Percentiles rank a stretch among this genome's conserved stretches.
Evolutionary conservation across 352 stramenopile species (phyloP).

Genomic region (Phytopythium helicoides): DNA sequence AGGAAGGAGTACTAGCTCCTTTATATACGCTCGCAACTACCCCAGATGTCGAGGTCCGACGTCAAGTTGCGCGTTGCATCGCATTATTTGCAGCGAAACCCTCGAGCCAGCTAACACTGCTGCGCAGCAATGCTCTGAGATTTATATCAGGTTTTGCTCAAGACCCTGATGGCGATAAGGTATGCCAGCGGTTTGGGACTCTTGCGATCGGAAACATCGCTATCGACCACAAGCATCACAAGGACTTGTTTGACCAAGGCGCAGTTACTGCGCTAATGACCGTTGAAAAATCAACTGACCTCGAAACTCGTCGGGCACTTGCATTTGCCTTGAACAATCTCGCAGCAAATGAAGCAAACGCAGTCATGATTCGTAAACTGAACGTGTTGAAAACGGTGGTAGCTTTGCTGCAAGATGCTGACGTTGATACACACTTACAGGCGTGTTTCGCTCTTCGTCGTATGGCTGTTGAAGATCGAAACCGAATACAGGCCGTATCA

Average conservation of each 20-base stretch:
- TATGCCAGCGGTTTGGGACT: constrained; percentile 89
- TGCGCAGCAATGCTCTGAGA: constrained; percentile 83
- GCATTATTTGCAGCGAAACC: constrained; percentile 93
- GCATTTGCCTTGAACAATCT: constrained; percentile 96
- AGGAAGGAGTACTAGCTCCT: constrained; percentile 89
- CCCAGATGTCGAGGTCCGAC: constrained; percentile 86
- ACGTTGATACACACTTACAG: constrained; percentile 94
- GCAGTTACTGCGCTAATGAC: constrained; percentile 88
- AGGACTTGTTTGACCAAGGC: constrained; percentile 92
- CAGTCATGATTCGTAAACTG: constrained; percentile 80
- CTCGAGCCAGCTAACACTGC: constrained; percentile 86
- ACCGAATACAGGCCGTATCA: constrained; percentile 90
- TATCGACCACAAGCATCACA: constrained; percentile 86
- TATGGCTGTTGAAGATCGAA: constrained; percentile 90
- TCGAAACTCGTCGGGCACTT: constrained; percentile 91
- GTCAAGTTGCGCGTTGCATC: constrained; percentile 90
- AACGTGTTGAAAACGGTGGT: constrained; percentile 86
- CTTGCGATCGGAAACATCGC: constrained; percentile 92
- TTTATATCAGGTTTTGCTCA: constrained; percentile 88
- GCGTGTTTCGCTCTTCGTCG: constrained; percentile 90
- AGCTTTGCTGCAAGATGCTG: constrained; percentile 78
- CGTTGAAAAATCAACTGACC: constrained; percentile 75
- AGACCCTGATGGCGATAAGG: constrained; percentile 63
- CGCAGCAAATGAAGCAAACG: constrained; percentile 90
- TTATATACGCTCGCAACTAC: constrained; percentile 83